A percentile compares a stretch with the other conserved stretches of the same genome.
These are phyloP conservation scores for Cicer chorassanicum DNA, from an alignment of 306 rosid species.

Conservation along the genomic window DNA sequence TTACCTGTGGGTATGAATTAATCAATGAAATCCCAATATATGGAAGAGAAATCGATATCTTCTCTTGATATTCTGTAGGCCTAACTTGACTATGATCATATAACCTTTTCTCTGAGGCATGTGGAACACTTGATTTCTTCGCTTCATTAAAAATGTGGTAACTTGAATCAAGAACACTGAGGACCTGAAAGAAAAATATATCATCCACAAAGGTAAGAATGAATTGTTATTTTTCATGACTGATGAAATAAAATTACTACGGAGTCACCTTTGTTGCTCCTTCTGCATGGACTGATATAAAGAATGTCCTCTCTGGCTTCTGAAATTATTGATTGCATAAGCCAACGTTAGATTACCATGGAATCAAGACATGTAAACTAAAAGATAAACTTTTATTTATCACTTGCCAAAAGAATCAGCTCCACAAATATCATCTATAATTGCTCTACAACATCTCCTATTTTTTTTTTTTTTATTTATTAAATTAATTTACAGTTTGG, in stretches of 20 bases:
- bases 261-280: slow-evolving; percentile 88
- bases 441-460: not conserved
- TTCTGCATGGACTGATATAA: slow-evolving; percentile 81
- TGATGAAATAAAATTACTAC: slow-evolving; percentile 37
- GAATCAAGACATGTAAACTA: slow-evolving; percentile 17
- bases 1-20: slow-evolving; percentile 75
- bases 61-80: slow-evolving; percentile 68
- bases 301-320: slow-evolving; percentile 88
- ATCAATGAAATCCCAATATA: slow-evolving; percentile 82
- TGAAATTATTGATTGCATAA: slow-evolving; percentile 54
- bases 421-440: not conserved
- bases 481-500: not conserved
- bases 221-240: slow-evolving; percentile 2
- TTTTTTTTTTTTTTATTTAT: not conserved
- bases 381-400: slow-evolving; percentile 12
- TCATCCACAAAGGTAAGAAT: slow-evolving; percentile 3
- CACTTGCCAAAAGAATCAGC: slow-evolving; percentile 2
- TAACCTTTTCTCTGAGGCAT: slow-evolving; percentile 54
- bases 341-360: slow-evolving; percentile 34
- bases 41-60: slow-evolving; percentile 69
- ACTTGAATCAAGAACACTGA: slow-evolving; percentile 78
- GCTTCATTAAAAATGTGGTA: slow-evolving; percentile 61
- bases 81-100: slow-evolving; percentile 63
- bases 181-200: slow-evolving; percentile 62
- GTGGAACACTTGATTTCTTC: slow-evolving; percentile 52